Evolutionary conservation across 768 basidiomycete genomes (phyloP), one percentile per base, ranked within the genome.

Genomic region (Xanthoconium purpureum): DNA sequence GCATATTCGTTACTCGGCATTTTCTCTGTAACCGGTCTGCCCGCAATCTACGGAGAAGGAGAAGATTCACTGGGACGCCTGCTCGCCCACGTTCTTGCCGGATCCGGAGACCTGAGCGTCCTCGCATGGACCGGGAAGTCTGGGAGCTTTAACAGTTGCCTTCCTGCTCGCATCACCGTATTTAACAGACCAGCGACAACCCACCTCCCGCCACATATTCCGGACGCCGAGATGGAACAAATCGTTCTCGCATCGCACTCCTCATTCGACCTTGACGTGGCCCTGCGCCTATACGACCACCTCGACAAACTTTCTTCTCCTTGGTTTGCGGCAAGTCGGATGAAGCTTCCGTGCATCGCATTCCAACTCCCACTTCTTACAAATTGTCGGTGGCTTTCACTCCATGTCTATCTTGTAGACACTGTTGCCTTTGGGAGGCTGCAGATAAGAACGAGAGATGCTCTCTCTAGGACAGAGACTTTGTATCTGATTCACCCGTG

Each of bases 401-500:
- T 8, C 1, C 47, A 7, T 3, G 4, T 55, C n/a, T 58, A 56
- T n/a, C 40, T 30, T 7, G 35, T 5, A 12, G 13, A 48, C 1
- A 29, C 39, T 2, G 14, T 9, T 1, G 29, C n/a, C 4, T 52
- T 57, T n/a, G 53, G 53, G 8, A 33, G 7, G 18, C 39, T 57
- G 20, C 47, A 55, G 3, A 44, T 57, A 17, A 37, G 14, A 7
- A 48, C 46, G 6, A 56, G 7, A 32, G 29, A 33, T 1, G 29
- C 55, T 14, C 17, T 44, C 9, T 48, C 42, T 38, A 20, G 35
- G 12, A 9, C 56, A 6, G 36, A 28, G 0, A 5, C 35, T 17
- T 20, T 57, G 3, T 56, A 43, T 37, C 53, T 57, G 3, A 33
- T 57, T 33, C 53, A 57, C 17, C 42, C 56, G 2, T 55, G 56